Conservation (phyloP, 2,329 filamentous ascomycete genomes). For the Penicillium sp. region DNA sequence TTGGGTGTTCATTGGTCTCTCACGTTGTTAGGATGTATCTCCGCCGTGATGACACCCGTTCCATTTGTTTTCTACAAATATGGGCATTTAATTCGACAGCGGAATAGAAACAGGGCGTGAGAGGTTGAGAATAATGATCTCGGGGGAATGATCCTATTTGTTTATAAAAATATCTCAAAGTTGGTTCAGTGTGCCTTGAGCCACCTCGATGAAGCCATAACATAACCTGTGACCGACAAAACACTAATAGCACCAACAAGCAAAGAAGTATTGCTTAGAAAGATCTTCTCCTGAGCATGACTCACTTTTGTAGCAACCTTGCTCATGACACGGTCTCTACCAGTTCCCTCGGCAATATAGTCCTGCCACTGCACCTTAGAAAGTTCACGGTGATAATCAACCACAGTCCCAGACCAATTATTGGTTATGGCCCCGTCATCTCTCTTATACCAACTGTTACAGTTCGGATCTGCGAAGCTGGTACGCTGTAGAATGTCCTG, state of each 20-base stretch:
- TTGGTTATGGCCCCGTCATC: constrained; percentile 55
- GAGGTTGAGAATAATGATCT: neutral
- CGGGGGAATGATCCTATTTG: neutral
- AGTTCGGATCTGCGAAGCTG: constrained; percentile 55
- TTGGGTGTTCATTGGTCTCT: neutral
- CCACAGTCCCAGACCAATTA: constrained; percentile 55
- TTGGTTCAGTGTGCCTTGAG: neutral
- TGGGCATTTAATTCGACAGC: neutral
- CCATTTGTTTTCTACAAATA: neutral
- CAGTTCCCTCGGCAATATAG: constrained; percentile 29
- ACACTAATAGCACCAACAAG: constrained; percentile 72
- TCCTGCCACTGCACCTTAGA: constrained; percentile 33
- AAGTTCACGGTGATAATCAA: constrained; percentile 53
- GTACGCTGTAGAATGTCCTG: constrained; percentile 46
- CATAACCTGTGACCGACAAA: constrained; percentile 54
- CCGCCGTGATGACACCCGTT: neutral
- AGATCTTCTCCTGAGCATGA: constrained; percentile 38
- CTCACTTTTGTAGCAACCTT: constrained; percentile 28
- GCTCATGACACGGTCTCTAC: constrained; percentile 20
- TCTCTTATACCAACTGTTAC: constrained; percentile 58
- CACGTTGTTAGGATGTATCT: neutral
- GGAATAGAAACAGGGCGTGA: neutral
- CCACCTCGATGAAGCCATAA: constrained; percentile 6
- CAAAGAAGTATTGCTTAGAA: constrained; percentile 31
- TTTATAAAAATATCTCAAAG: neutral